Percentiles rank a stretch among this genome's conserved stretches.
These are phyloP conservation scores for Beauveria australis DNA, from an alignment of 2,329 filamentous ascomycete species.

Conservation along the genomic window DNA sequence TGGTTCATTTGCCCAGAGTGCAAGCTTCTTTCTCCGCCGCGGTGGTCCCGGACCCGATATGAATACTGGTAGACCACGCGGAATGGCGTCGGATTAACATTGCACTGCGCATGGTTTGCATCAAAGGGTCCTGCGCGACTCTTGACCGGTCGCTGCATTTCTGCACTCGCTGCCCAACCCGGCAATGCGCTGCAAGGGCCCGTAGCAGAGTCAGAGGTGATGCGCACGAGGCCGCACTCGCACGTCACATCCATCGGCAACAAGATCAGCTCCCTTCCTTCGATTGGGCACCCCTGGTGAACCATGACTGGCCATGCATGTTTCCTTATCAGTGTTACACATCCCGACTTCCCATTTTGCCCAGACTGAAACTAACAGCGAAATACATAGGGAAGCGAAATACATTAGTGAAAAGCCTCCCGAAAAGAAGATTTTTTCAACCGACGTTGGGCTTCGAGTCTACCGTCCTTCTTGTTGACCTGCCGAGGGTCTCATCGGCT, in stretches of 20 bases:
- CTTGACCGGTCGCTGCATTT: slow-evolving; percentile 2
- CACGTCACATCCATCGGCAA: background rate
- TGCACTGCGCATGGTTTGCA: background rate
- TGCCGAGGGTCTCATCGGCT: background rate
- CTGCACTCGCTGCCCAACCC: slow-evolving; percentile 2
- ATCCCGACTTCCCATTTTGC: no score
- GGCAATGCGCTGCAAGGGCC: background rate
- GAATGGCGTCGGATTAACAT: slow-evolving; percentile 1
- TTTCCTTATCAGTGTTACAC: no score
- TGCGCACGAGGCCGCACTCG: background rate
- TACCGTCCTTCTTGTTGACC: background rate
- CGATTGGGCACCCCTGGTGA: background rate
- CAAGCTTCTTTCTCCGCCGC: background rate
- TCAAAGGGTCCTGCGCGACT: background rate
- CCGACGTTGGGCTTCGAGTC: background rate
- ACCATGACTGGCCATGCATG: background rate
- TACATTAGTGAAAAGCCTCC: no score
- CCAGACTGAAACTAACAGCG: background rate
- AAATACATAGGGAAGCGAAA: background rate
- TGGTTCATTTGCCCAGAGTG: background rate
- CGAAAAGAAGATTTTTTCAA: background rate
- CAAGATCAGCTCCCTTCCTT: background rate
- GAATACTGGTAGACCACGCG: background rate
- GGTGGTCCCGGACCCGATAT: background rate
- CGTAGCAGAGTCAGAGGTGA: background rate